Evolutionary conservation across 208 protist species (phyloP).

Genomic region (Trypanosoma vivax): DNA sequence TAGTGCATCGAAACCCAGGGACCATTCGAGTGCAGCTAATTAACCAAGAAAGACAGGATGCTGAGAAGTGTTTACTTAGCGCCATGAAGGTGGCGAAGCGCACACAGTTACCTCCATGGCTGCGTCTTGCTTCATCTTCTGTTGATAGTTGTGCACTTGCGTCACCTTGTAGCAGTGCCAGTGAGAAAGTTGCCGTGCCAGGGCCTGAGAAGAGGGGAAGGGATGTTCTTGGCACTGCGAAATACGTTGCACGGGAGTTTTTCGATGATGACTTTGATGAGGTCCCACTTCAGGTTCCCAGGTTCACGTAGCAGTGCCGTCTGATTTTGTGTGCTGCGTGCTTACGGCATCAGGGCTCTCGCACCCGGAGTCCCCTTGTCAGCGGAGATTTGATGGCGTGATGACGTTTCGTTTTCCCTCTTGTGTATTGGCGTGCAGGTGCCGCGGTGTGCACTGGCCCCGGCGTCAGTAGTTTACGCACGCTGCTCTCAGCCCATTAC

Average conservation of each 20-base stretch:
- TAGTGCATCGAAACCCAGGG: slow-evolving; percentile 56
- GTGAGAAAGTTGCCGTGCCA: neutral
- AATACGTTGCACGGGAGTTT: slow-evolving; percentile 44
- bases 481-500: too few species aligned
- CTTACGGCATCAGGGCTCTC: too few species aligned
- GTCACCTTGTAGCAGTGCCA: neutral
- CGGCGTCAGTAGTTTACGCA: too few species aligned
- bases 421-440: too few species aligned
- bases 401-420: too few species aligned
- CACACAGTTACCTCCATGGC: slow-evolving; percentile 72
- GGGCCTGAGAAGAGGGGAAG: neutral
- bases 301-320: too few species aligned
- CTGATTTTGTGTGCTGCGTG: too few species aligned
- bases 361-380: too few species aligned
- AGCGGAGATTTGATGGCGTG: too few species aligned
- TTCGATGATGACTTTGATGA: slow-evolving; percentile 65
- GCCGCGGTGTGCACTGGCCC: too few species aligned
- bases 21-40: slow-evolving; percentile 53
- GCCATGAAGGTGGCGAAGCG: slow-evolving; percentile 68
- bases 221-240: slow-evolving; percentile 22
- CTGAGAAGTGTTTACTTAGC: slow-evolving; percentile 29
- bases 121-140: slow-evolving; percentile 22
- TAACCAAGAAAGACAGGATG: slow-evolving; percentile 40
- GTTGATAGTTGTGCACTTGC: neutral
- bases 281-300: slow-evolving; percentile 22